These are phyloP conservation scores for Lentinus brumalis DNA, from an alignment of 768 basidiomycete species.

Conservation along the genomic window DNA sequence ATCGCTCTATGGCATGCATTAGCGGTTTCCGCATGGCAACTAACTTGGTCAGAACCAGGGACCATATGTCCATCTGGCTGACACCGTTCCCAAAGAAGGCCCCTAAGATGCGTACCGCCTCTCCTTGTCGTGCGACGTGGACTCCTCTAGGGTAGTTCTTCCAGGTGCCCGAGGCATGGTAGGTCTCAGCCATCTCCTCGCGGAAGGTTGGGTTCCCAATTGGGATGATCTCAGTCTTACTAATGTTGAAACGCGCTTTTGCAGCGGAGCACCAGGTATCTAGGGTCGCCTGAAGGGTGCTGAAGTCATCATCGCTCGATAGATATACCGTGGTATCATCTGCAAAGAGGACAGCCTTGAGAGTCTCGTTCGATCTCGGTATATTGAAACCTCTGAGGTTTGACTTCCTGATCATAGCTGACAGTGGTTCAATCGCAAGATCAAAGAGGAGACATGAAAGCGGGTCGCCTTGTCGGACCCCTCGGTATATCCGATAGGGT, in stretches of 20 bases:
- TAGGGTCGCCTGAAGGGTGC: conserved; percentile 30
- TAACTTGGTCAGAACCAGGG: not conserved
- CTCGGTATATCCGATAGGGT: conserved; percentile 30
- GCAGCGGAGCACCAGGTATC: conserved; percentile 41
- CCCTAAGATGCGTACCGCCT: conserved; percentile 7
- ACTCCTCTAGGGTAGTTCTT: not conserved
- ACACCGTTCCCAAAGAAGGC: conserved; percentile 20
- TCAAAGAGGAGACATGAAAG: conserved; percentile 36
- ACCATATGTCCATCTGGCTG: not conserved
- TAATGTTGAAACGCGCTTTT: conserved; percentile 42
- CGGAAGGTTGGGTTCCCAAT: conserved; percentile 30
- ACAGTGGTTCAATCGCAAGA: conserved; percentile 34
- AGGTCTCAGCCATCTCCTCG: not conserved
- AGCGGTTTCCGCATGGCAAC: conserved; percentile 1
- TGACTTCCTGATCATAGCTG: conserved; percentile 19
- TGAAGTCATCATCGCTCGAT: conserved; percentile 29
- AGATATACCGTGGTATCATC: conserved; percentile 36
- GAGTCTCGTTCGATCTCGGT: conserved; percentile 1
- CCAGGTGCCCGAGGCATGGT: not conserved
- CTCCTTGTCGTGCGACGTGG: not conserved
- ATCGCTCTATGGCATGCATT: no score
- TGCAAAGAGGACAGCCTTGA: conserved; percentile 27
- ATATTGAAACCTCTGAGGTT: conserved; percentile 24
- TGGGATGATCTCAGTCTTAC: conserved; percentile 43
- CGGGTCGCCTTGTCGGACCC: conserved; percentile 39